phyloP scores from a whole-genome alignment of 495 filamentous ascomycete species.

The Hypoxylon subgilvum region DNA sequence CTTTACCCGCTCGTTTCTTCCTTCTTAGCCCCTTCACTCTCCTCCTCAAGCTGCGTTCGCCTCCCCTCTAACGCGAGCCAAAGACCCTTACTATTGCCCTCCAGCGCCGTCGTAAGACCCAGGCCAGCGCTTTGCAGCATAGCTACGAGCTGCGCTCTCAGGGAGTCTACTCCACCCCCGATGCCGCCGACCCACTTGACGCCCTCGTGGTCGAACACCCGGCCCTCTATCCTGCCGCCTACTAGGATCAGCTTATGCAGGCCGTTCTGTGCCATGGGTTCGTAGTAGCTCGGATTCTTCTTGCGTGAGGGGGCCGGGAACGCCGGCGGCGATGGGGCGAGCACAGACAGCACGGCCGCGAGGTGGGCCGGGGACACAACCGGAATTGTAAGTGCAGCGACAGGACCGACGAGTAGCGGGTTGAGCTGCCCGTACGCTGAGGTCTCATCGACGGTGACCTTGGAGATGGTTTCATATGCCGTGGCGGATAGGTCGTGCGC shows the following conservation, averaged over 20 bases:
- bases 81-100: slow-evolving; percentile 76
- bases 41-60: slow-evolving; percentile 74
- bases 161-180: slow-evolving; percentile 77
- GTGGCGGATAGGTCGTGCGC: slow-evolving; percentile 77
- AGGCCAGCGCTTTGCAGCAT: slow-evolving; percentile 78
- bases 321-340: slow-evolving; percentile 68
- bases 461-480: slow-evolving; percentile 66
- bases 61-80: slow-evolving; percentile 86
- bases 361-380: slow-evolving; percentile 81
- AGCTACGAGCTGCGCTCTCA: slow-evolving; percentile 79
- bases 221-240: slow-evolving; percentile 80
- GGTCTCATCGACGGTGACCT: slow-evolving; percentile 58
- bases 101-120: slow-evolving; percentile 72
- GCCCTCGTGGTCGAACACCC: slow-evolving; percentile 80
- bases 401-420: slow-evolving; percentile 79
- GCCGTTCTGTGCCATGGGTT: slow-evolving; percentile 74
- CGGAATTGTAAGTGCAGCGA: slow-evolving; percentile 82
- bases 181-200: slow-evolving; percentile 86
- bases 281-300: slow-evolving; percentile 79
- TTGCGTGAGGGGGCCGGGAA: slow-evolving; percentile 80
- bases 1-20: slow-evolving; percentile 42
- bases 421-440: slow-evolving; percentile 62
- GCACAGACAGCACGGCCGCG: slow-evolving; percentile 74
- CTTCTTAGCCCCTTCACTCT: slow-evolving; percentile 49
- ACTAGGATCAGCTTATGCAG: slow-evolving; percentile 85